These are phyloP conservation scores for Aspergillus latus DNA, from an alignment of 2,329 filamentous ascomycete species.

Conservation along the genomic window DNA sequence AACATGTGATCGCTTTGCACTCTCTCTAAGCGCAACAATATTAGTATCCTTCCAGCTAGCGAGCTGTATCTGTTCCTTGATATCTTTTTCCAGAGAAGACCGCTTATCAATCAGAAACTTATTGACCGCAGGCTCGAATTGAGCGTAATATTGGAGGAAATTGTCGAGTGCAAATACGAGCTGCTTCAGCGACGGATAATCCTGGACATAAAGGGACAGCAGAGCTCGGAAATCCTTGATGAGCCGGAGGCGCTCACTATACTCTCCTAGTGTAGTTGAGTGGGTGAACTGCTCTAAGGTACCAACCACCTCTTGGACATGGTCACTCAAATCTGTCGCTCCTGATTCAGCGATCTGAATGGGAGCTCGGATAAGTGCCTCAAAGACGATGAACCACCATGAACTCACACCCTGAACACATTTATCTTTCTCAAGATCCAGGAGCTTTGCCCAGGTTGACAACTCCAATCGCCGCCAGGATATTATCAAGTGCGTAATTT, in stretches of 20 bases:
- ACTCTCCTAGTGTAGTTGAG: slow-evolving; percentile 79
- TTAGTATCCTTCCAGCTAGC: slow-evolving; percentile 99
- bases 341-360: slow-evolving; percentile 62
- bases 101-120: slow-evolving; percentile 69
- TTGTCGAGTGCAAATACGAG: slow-evolving; percentile 69
- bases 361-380: slow-evolving; percentile 77
- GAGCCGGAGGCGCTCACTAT: slow-evolving; percentile 68
- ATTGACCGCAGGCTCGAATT: slow-evolving; percentile 66
- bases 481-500: slow-evolving; percentile 76
- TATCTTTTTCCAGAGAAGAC: slow-evolving; percentile 76
- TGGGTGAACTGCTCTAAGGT: slow-evolving; percentile 78
- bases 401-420: slow-evolving; percentile 75
- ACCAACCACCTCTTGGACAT: slow-evolving; percentile 68
- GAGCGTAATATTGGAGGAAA: slow-evolving; percentile 72
- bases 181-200: slow-evolving; percentile 58
- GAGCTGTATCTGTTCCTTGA: slow-evolving; percentile 88
- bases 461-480: slow-evolving; percentile 89
- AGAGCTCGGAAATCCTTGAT: slow-evolving; percentile 64
- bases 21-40: slow-evolving; percentile 83
- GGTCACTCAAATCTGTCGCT: slow-evolving; percentile 60
- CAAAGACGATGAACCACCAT: slow-evolving; percentile 97
- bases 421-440: slow-evolving; percentile 78
- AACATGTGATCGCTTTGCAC: slow-evolving; percentile 82
- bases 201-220: slow-evolving; percentile 59
- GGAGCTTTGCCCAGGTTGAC: slow-evolving; percentile 83